A percentile compares a stretch with the other conserved stretches of the same genome.
Evolutionary conservation across 179 eudicot species (phyloP).

Genomic region (Heliamphora pulchella): DNA sequence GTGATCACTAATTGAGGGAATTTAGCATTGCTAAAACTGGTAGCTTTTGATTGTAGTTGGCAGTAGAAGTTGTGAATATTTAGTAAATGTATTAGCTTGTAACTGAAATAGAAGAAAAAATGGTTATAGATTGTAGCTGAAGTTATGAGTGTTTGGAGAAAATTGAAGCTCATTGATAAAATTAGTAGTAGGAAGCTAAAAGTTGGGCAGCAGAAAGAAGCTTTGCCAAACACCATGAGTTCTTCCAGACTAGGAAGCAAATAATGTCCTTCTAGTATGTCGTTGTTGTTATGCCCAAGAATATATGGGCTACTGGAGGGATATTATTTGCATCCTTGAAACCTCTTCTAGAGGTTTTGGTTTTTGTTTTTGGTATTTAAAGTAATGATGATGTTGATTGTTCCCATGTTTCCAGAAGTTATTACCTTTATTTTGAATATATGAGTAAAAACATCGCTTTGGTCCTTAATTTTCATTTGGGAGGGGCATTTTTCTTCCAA

Average conservation of each 20-base stretch:
- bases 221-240: no score
- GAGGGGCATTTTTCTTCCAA: not conserved
- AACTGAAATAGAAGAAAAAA: no score
- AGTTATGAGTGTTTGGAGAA: no score
- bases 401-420: not conserved
- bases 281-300: not conserved
- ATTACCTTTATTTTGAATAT: not conserved
- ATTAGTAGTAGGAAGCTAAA: no score
- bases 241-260: no score
- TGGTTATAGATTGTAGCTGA: no score
- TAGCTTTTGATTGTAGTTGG: no score
- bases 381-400: not conserved
- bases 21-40: no score
- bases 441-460: not conserved
- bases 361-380: not conserved
- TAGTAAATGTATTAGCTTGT: no score
- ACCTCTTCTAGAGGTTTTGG: not conserved
- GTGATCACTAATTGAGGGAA: not conserved
- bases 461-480: not conserved
- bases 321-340: not conserved
- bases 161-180: no score
- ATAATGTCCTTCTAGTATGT: not conserved
- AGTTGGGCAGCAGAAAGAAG: no score
- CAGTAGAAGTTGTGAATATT: no score
- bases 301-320: not conserved